Evolutionary conservation across 176 grass and related monocot species (phyloP), one percentile per base, ranked within the genome.

Genomic region (Eragrostis curvula): DNA sequence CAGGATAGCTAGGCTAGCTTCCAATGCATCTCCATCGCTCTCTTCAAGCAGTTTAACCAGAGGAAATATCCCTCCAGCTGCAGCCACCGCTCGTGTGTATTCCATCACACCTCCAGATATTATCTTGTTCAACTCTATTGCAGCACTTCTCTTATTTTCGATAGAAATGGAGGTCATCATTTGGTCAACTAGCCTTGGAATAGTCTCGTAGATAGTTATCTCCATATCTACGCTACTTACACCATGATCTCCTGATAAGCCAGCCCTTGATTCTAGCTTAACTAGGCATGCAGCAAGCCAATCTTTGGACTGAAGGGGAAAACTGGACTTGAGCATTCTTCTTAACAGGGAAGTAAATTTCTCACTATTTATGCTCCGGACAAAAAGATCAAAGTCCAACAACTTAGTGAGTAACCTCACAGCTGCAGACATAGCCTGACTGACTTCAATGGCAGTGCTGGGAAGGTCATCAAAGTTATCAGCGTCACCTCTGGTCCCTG

Each of bases 41-140:
- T 85, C 89, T 78, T 91, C 83, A 67, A 94, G 83, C 71, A 94
- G 69, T 74, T 89, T 86, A 40, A 94, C 92, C 63, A 91, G 68
- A 46, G 84, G 89, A 77, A 94, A 94, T 89, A 91, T 94, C 17
- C 83, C 92, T 74, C 92, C 89, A 45, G 77, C 45, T 74, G 77
- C 52, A 48, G 92, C 88, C 86, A 89, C 71, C 27, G 80, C 83
- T 77, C 84, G 91, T 29, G 83, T 84, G 77, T 76, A 94, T 56
- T 94, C 89, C 62, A 89, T 74, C 12, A 79, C 71, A 66, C 92
- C 89, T 75, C 68, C 46, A 52, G 89, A 94, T 77, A 87, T 82
- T 87, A 94, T 85, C 68, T 53, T 91, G 50, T 84, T 91, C 62
- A 94, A 63, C 57, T 91, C 86, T 85, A 85, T 81, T 30, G 82